phyloP scores from a whole-genome alignment of 805 yeast genomes.

The Blastobotrys chiropterorum region DNA sequence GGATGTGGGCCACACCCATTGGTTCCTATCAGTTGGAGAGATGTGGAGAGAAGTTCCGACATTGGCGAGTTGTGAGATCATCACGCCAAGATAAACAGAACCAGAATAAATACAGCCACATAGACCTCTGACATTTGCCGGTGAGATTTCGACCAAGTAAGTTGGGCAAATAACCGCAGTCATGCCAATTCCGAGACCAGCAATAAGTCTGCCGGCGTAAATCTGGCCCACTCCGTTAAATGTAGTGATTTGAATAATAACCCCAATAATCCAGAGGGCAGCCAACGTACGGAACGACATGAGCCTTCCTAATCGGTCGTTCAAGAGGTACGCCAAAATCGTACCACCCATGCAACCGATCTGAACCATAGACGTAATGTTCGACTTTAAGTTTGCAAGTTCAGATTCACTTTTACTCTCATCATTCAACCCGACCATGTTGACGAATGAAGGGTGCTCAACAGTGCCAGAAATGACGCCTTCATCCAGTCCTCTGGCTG shows the following conservation, averaged over 20 bases:
- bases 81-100: constrained; percentile 51
- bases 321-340: constrained; percentile 41
- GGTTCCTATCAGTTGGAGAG: constrained; percentile 32
- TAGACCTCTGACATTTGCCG: constrained; percentile 46
- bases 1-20: constrained; percentile 48
- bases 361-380: constrained; percentile 53
- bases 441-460: constrained; percentile 37
- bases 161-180: constrained; percentile 52
- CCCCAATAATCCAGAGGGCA: constrained; percentile 40
- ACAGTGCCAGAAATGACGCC: constrained; percentile 44
- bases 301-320: constrained; percentile 47
- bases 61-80: constrained; percentile 43
- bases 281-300: constrained; percentile 42
- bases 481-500: constrained; percentile 55
- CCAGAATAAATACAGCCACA: constrained; percentile 51
- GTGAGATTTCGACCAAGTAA: constrained; percentile 50
- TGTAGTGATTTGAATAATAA: constrained; percentile 44
- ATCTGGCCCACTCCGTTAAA: constrained; percentile 39
- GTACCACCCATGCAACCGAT: constrained; percentile 51
- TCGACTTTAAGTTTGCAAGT: constrained; percentile 44
- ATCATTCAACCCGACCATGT: neutral
- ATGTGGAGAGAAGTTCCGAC: constrained; percentile 48
- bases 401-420: constrained; percentile 12
- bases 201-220: constrained; percentile 49
- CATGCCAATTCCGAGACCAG: constrained; percentile 53